Base-by-base conservation (phyloP, 176 grass and related monocot species). In the Phoenix dactylifera region DNA sequence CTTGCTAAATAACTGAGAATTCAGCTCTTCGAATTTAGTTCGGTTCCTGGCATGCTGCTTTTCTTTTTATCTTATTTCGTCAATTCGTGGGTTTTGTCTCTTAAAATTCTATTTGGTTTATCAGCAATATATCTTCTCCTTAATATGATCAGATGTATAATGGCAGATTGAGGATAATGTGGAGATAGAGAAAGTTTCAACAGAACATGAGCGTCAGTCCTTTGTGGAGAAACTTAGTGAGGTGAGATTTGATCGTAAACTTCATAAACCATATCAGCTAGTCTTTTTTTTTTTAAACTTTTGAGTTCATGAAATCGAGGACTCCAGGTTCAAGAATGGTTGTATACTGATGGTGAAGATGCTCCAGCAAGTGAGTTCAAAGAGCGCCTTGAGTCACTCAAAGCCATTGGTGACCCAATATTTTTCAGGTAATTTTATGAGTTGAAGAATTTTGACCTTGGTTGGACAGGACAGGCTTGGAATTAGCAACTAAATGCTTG, bases 301-400 rank as follows among this genome's bases (percentile, higher is more conserved):
- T 44, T 44, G 35, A 44, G 10, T 12, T 44, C 35, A 44, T 12
- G 10, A 9, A 44, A 44, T 44, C 49, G 63, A 15, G 32, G 64
- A 75, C 16, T 75, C 65, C 68, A 98, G 94, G 94, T 93, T 26
- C 88, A 98, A 69, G 94, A 98, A 54, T 98, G 94, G 94, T 77
- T 98, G 62, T 98, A 98, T 62, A 93, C 85, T 89, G 94, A 98
- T 17, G 94, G 88, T 29, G 94, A 98, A 73, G 94, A 98, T 60
- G 94, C 88, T 78, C 79, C 82, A 83, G 85, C 88, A 58, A 83
- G 72, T 52, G 94, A 93, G 85, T 98, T 98, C 50, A 58, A 93
- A 83, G 88, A 89, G 70, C 84, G 54, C 3, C 73, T 98, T 62
- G 88, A 98, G 56, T 85, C 83, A 73, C 88, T 93, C 50, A 93